These are phyloP conservation scores for Actinomortierella ambigua DNA, from an alignment of 371 early-diverging fungal genomes.

Conservation along the genomic window DNA sequence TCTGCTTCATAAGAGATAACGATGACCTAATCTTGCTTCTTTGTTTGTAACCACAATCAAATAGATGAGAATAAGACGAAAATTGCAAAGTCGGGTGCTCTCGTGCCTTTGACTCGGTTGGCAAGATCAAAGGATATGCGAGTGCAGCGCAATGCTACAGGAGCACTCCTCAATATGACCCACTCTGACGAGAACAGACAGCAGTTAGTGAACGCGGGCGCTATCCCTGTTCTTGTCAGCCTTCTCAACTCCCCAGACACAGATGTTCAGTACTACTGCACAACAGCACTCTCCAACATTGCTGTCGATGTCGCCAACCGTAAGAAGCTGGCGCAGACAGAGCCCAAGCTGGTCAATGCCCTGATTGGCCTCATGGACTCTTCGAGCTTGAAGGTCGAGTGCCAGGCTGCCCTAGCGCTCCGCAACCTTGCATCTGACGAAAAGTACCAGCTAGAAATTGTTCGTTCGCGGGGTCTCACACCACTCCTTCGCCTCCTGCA, in stretches of 20 bases:
- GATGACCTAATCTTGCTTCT: neutral
- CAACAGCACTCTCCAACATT: slow-evolving; percentile 91
- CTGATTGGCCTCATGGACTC: slow-evolving; percentile 83
- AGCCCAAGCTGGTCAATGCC: slow-evolving; percentile 76
- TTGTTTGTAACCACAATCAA: neutral
- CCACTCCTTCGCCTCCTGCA: slow-evolving; percentile 77
- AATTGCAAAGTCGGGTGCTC: slow-evolving; percentile 87
- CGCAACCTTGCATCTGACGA: slow-evolving; percentile 91
- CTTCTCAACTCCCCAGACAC: slow-evolving; percentile 81
- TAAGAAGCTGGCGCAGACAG: slow-evolving; percentile 75
- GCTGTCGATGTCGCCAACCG: slow-evolving; percentile 87
- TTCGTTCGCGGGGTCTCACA: slow-evolving; percentile 77
- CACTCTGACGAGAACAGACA: slow-evolving; percentile 88
- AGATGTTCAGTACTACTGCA: slow-evolving; percentile 91
- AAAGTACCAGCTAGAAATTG: slow-evolving; percentile 87
- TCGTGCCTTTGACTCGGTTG: slow-evolving; percentile 76
- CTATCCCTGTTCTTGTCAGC: slow-evolving; percentile 83
- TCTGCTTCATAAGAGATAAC: neutral
- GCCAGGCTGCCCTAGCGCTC: slow-evolving; percentile 89
- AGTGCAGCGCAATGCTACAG: slow-evolving; percentile 92
- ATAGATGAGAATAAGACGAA: slow-evolving; percentile 87
- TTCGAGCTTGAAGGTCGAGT: slow-evolving; percentile 82
- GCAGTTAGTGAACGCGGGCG: slow-evolving; percentile 85
- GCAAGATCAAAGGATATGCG: slow-evolving; percentile 87
- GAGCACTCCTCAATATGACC: slow-evolving; percentile 94